phyloP scores from a whole-genome alignment of 2,329 filamentous ascomycete genomes.

The Beauveria asiatica region DNA sequence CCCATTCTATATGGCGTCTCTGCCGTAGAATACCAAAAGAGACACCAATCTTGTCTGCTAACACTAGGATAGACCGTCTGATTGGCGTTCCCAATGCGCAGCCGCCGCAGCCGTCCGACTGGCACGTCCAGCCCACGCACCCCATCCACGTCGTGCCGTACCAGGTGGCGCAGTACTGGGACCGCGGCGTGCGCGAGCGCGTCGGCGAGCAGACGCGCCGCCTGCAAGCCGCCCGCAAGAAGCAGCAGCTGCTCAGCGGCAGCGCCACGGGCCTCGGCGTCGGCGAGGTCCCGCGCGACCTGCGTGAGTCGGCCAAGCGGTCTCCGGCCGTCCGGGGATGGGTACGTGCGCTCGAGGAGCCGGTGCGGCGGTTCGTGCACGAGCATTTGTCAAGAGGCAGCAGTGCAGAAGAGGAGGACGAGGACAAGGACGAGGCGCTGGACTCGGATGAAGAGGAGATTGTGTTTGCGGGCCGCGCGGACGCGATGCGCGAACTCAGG shows the following conservation, averaged over 20 bases:
- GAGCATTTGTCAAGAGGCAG: conserved; percentile 24
- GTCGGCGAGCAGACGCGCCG: conserved; percentile 38
- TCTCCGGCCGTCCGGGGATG: conserved; percentile 68
- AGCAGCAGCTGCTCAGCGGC: conserved; percentile 33
- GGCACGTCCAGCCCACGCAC: conserved; percentile 74
- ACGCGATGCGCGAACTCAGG: conserved; percentile 41
- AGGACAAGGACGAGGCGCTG: not conserved
- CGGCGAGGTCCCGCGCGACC: conserved; percentile 65
- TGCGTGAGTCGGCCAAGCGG: conserved; percentile 74
- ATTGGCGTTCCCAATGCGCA: conserved; percentile 78
- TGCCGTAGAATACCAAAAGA: not conserved
- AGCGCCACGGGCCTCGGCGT: conserved; percentile 35
- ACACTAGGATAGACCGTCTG: conserved; percentile 59
- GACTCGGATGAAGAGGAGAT: conserved; percentile 67
- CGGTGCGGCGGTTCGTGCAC: conserved; percentile 67
- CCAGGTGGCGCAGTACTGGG: conserved; percentile 81
- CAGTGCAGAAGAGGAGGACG: conserved; percentile 1
- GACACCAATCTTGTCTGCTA: not conserved
- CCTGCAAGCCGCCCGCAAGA: conserved; percentile 36
- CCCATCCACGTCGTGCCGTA: conserved; percentile 73
- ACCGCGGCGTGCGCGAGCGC: conserved; percentile 44
- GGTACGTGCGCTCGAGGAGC: conserved; percentile 76
- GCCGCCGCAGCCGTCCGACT: conserved; percentile 75
- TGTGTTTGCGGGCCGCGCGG: conserved; percentile 72
- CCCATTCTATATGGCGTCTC: not conserved